Conservation (phyloP, 108 stramenopile species). For the Cylindrotheca closterium region DNA sequence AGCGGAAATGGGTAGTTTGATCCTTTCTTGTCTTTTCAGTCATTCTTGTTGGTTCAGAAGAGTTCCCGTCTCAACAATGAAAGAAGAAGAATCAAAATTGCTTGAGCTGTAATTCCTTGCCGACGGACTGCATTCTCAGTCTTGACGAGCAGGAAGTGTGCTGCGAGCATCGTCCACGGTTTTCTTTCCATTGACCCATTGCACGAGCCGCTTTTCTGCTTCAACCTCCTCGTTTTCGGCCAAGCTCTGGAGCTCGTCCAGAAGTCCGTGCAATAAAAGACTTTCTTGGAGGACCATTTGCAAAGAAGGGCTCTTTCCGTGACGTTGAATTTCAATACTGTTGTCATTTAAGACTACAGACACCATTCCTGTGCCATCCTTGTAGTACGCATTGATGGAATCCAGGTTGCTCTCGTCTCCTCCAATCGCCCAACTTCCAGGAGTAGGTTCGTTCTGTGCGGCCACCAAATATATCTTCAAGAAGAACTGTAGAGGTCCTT, state of each 20-base stretch:
- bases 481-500: constrained; percentile 41
- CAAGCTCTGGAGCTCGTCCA: constrained; percentile 64
- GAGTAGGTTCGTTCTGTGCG: constrained; percentile 50
- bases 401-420: constrained; percentile 48
- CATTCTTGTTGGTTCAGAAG: too few species aligned
- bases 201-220: constrained; percentile 54
- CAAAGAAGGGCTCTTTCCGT: constrained; percentile 59
- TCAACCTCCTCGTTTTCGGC: constrained; percentile 54
- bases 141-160: too few species aligned
- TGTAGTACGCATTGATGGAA: constrained; percentile 54
- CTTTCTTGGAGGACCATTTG: constrained; percentile 77
- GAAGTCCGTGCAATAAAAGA: constrained; percentile 62
- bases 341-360: constrained; percentile 33
- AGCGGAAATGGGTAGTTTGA: too few species aligned
- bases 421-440: constrained; percentile 55
- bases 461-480: constrained; percentile 55
- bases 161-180: too few species aligned
- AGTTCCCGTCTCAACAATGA: too few species aligned
- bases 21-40: too few species aligned
- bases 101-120: too few species aligned
- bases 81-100: too few species aligned
- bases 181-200: too few species aligned
- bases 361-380: constrained; percentile 65
- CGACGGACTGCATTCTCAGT: too few species aligned
- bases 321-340: constrained; percentile 42